Conservation (phyloP, 2,329 filamentous ascomycete genomes). For the Sporothrix mexicana region DNA sequence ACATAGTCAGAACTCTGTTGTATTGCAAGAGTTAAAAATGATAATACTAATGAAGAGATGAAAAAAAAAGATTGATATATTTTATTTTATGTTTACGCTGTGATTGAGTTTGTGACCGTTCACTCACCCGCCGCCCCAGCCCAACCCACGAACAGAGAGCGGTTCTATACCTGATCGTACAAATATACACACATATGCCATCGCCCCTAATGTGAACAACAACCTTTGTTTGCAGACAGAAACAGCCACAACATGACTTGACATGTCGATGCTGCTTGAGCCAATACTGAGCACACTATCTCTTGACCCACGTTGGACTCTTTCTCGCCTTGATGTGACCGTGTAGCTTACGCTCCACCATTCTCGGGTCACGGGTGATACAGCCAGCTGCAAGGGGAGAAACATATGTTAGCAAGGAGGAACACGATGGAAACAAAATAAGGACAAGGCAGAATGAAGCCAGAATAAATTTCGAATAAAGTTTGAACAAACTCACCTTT, state of each 20-base stretch:
- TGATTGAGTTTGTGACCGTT: slow-evolving; percentile 1
- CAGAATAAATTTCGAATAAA: background rate
- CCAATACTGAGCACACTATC: slow-evolving; percentile 48
- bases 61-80: background rate
- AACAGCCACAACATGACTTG: background rate
- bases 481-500: slow-evolving; percentile 67
- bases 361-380: slow-evolving; percentile 87
- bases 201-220: background rate
- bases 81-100: slow-evolving; percentile 22
- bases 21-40: too few relatives aligned
- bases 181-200: slow-evolving; percentile 31
- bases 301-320: slow-evolving; percentile 97
- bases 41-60: too few relatives aligned
- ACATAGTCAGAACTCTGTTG: too few relatives aligned
- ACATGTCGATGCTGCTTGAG: background rate
- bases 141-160: slow-evolving; percentile 2
- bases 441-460: background rate
- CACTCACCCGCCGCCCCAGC: background rate
- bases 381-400: slow-evolving; percentile 72
- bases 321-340: slow-evolving; percentile 97
- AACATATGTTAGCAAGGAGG: slow-evolving; percentile 33
- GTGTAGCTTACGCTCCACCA: slow-evolving; percentile 97
- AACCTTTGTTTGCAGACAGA: background rate
- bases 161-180: slow-evolving; percentile 32
- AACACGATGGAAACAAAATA: background rate